Base-by-base conservation (phyloP, 257 asterid species). In the Petunia secreta region DNA sequence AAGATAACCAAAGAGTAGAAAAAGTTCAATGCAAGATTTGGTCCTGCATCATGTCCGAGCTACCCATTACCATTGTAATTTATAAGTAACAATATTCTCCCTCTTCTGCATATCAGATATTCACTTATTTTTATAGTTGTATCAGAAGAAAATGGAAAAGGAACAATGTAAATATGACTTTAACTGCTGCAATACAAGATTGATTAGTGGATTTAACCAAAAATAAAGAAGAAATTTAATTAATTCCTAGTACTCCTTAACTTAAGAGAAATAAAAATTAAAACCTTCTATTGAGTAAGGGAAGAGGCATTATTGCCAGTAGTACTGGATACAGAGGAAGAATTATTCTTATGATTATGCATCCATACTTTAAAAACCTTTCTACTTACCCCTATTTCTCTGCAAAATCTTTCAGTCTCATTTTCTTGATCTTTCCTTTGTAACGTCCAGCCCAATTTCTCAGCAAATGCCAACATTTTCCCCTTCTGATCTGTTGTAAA, bases 311-410 rank as follows among this genome's bases (percentile, higher is more conserved):
- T 90, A 85, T 89, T 90, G 1, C 84, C 92, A 79, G 80, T 69
- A 1, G 86, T 75, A 79, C 87, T 55, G 63, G 84, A 75, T 5
- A 80, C 64, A 55, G 82, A 81, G 50, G 87, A 34, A 0, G 90
- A 76, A 14, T 80, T 82, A 57, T 87, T 86, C 82, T 92, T 92
- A 57, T 92, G 96, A 81, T 92, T 92, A 37, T 91, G 96, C 96
- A 92, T 92, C 97, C 96, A 91, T 15, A 92, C 97, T 85, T 91
- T 91, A 87, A 92, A 91, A 8, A 92, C 97, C 63, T 91, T 89
- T 81, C 97, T 82, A 75, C 82, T 91, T 38, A 92, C 84, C 85
- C 94, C 97, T 14, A 89, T 48, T 2, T 91, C 87, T 80, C 86
- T 79, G 83, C 96, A 92, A 57, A 91, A 92, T 77, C 86, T 90